Conservation (phyloP, 208 protist species). For the Leishmania gerbilli region DNA sequence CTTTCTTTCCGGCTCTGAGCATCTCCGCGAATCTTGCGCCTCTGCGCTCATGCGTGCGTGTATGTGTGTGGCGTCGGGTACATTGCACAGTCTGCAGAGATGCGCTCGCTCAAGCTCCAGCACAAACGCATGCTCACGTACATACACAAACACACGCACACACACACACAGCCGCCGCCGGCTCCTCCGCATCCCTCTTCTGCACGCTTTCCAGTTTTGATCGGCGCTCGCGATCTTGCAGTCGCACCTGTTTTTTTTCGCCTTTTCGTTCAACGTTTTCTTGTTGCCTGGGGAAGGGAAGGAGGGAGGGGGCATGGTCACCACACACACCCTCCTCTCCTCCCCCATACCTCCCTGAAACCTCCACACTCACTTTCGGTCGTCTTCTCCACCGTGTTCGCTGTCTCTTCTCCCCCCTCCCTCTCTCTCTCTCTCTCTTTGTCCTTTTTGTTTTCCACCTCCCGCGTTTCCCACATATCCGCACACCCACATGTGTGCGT, state of each 20-base stretch:
- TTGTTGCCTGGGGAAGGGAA: not conserved
- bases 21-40: not conserved
- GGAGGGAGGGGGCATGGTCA: not conserved
- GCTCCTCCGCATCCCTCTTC: not conserved
- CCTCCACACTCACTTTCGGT: not conserved
- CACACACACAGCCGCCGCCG: not conserved
- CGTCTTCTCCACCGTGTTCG: conserved; percentile 6
- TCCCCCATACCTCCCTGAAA: not conserved
- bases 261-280: not conserved
- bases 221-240: not conserved
- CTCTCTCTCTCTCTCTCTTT: not conserved
- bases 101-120: not conserved
- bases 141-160: not conserved
- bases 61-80: not conserved
- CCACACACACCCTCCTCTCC: not conserved
- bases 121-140: not conserved
- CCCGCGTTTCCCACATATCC: conserved; percentile 2
- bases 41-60: not conserved
- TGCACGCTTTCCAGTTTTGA: conserved; percentile 8
- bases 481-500: conserved; percentile 6
- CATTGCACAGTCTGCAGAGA: not conserved
- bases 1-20: not conserved
- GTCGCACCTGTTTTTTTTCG: conserved; percentile 1
- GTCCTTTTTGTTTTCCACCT: not conserved
- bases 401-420: conserved; percentile 3